Base-by-base conservation (phyloP, 257 asterid species). In the Solanum paucissectum region DNA sequence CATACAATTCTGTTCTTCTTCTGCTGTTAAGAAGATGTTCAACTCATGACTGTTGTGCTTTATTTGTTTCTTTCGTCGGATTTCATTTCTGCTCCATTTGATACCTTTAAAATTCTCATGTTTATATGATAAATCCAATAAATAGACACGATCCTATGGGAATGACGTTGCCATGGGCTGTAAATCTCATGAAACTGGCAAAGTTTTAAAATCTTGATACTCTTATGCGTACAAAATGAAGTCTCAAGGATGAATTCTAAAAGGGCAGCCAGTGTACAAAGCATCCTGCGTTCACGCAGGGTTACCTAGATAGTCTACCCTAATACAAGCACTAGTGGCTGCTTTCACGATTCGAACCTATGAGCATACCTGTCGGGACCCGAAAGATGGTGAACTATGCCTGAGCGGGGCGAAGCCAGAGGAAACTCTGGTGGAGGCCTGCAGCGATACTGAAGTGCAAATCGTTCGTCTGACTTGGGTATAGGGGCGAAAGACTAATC, bases 401-500 rank as follows among this genome's bases (percentile, higher is more conserved):
- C 89, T 91, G 91, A 91, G 94, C 91, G 88, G 93, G 94, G 94
- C 84, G 91, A 64, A n/a, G 4, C 72, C 2, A 64, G 34, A 64
- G 73, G 18, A 64, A n/a, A 91, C 95, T 93, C 90, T 90, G 90
- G 94, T 91, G 93, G 94, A 92, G 94, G 94, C 93, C 94, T 93
- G 91, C 92, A 91, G 91, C 89, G 92, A 92, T 92, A 91, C 90
- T 89, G 89, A 90, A 90, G 91, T 92, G 95, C 91, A 93, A 91
- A 92, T 92, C 89, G 87, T 90, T 90, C 91, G 89, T 91, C 88
- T 90, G 91, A 92, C 94, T 92, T 92, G 93, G 93, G 93, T 92
- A 91, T 90, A 89, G 87, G 91, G 92, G 92, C 89, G 90, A 89
- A 91, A 91, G n/a, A 55, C 3, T 46, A 46, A 46, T 49, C 6